A percentile compares a stretch with the other conserved stretches of the same genome.
These are phyloP conservation scores for Rhizomucor pusillus DNA, from an alignment of 371 early-diverging fungal species.

Conservation along the genomic window DNA sequence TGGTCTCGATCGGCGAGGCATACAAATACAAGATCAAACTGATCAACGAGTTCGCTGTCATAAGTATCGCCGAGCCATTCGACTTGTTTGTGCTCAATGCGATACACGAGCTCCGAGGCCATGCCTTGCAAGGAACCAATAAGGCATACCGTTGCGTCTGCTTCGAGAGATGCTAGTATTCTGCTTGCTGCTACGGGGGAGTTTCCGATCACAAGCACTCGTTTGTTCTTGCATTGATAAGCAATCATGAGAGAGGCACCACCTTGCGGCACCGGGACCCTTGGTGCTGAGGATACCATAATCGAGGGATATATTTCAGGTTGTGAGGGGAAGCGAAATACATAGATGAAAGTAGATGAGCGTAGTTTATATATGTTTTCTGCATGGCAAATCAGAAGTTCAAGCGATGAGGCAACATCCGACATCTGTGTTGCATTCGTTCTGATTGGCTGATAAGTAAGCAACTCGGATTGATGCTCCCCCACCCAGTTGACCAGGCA, in stretches of 20 bases:
- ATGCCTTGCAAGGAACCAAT: constrained; percentile 33
- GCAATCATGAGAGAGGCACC: constrained; percentile 74
- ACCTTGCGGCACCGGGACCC: constrained; percentile 41
- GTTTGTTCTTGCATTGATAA: constrained; percentile 52
- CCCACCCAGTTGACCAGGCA: too few species aligned
- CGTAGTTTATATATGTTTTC: too few species aligned
- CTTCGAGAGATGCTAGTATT: constrained; percentile 65
- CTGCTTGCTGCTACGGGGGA: constrained; percentile 64
- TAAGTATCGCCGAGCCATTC: constrained; percentile 27
- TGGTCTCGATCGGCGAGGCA: constrained; percentile 18
- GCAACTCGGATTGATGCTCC: too few species aligned
- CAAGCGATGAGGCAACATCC: constrained; percentile 10
- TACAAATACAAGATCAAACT: constrained; percentile 33
- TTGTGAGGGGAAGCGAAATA: background rate
- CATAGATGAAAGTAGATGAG: background rate
- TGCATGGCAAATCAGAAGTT: constrained; percentile 3
- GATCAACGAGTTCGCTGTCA: background rate
- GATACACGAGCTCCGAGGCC: constrained; percentile 54
- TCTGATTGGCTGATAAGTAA: constrained; percentile 6
- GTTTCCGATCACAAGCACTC: constrained; percentile 67
- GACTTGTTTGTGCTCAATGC: constrained; percentile 50
- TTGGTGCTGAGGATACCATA: constrained; percentile 1
- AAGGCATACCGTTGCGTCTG: constrained; percentile 66
- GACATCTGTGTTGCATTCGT: background rate
- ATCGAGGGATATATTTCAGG: background rate